A percentile compares a stretch with the other conserved stretches of the same genome.
Evolutionary conservation across 2,329 filamentous ascomycete species (phyloP).

Genomic region (Aspergillus sp.): DNA sequence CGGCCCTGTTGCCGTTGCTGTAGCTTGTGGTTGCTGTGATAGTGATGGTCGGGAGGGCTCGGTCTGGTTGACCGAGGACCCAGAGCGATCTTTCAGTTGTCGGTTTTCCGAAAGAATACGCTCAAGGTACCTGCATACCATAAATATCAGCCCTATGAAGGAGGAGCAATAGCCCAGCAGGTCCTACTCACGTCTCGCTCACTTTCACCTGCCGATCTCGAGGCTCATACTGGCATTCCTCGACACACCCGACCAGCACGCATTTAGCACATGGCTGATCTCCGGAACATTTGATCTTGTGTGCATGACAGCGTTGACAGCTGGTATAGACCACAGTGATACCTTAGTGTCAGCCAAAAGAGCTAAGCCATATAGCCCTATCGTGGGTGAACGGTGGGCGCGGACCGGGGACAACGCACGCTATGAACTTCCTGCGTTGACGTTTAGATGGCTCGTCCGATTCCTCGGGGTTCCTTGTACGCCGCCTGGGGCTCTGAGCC

Average conservation of each 20-base stretch:
- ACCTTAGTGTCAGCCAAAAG: too few species aligned
- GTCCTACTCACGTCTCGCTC: constrained; percentile 7
- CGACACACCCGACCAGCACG: constrained; percentile 19
- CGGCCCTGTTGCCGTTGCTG: constrained; percentile 13
- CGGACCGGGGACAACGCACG: too few species aligned
- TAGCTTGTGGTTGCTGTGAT: constrained; percentile 7
- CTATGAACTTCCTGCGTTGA: too few species aligned
- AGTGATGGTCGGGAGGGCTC: not conserved
- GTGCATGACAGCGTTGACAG: constrained; percentile 34
- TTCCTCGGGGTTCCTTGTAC: too few species aligned
- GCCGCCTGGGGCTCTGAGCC: too few species aligned
- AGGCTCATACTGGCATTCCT: constrained; percentile 28
- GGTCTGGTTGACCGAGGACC: constrained; percentile 18
- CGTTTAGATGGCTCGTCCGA: too few species aligned
- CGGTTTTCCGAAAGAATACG: constrained; percentile 14
- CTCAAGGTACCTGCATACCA: constrained; percentile 17
- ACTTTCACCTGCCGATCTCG: constrained; percentile 32
- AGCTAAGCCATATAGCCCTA: too few species aligned
- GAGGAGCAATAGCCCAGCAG: too few species aligned
- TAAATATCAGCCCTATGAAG: too few species aligned
- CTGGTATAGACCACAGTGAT: constrained; percentile 1
- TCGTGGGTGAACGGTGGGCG: too few species aligned
- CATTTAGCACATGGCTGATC: constrained; percentile 34
- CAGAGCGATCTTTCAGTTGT: constrained; percentile 18
- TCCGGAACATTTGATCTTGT: constrained; percentile 39